Evolutionary conservation across 2,329 filamentous ascomycete species (phyloP).

Genomic region (Orbilia quercus): DNA sequence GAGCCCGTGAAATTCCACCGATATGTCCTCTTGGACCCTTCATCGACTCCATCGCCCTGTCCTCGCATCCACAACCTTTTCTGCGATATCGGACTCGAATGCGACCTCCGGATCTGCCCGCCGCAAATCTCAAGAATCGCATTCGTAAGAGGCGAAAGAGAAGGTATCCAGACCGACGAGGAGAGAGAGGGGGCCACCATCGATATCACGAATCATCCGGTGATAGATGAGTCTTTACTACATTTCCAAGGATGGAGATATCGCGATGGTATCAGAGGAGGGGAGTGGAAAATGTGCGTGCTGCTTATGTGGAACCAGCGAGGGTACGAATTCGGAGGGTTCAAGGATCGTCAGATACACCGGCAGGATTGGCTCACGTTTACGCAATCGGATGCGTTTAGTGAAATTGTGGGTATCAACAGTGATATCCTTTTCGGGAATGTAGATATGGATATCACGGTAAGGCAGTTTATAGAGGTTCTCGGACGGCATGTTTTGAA

Average conservation of each 20-base stretch:
- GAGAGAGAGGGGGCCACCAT: conserved; percentile 20
- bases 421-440: conserved; percentile 15
- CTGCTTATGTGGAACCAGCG: conserved; percentile 37
- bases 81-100: conserved; percentile 31
- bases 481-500: conserved; percentile 24
- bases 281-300: conserved; percentile 25
- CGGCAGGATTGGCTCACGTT: conserved; percentile 43
- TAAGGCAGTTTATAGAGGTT: conserved; percentile 22
- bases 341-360: conserved; percentile 24
- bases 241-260: conserved; percentile 48
- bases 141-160: conserved; percentile 24
- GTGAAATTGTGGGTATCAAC: neutral
- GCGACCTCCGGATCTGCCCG: conserved; percentile 18
- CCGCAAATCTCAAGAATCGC: conserved; percentile 11
- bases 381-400: neutral
- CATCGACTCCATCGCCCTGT: neutral
- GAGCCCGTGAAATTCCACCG: conserved; percentile 17
- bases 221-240: conserved; percentile 25
- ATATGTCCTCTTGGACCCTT: conserved; percentile 13
- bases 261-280: conserved; percentile 13
- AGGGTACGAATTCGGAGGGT: conserved; percentile 27
- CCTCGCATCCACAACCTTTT: conserved; percentile 47
- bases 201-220: conserved; percentile 18
- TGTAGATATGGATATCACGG: conserved; percentile 46
- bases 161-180: conserved; percentile 14